Evolutionary conservation across 148 eudicot species (phyloP), one percentile per base, ranked within the genome.

Genomic region (Fagopyrum esculentum): DNA sequence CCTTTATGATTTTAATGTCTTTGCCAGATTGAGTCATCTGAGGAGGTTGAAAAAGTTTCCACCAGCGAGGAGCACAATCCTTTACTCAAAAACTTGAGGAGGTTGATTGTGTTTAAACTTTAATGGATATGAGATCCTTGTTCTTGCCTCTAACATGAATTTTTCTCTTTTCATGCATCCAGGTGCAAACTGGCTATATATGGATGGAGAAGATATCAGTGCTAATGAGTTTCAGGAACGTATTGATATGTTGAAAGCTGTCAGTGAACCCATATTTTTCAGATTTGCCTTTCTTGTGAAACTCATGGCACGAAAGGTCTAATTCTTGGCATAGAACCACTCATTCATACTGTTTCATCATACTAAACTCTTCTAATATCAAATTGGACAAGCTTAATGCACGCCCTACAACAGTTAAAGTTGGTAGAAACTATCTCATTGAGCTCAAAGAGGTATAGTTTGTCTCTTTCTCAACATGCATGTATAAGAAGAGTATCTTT

Each of bases 71-170:
- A 92, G 77, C 86, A 30, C 87, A 89, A 77, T 85, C 98, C 46
- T 92, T 92, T 76, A 76, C 76, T 73, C 84, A 78, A 74, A 92
- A 89, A 80, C 99, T 95, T 74, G 97, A 95, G 69, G 97, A 92
- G 97, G 99, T 87, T 64, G 8, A 12, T 64, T 4, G 46, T 45
- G 40, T 22, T 22, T 22, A 22, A 22, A 22, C 26, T 4, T 64
- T 64, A 19, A 29, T 11, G 29, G 16, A 35, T 40, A 40, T 45
- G 10, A 64, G 17, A 2, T 64, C 40, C 9, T 47, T 46, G 19
- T 43, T 29, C 16, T 0, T 13, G 45, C 60, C 49, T 49, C 70
- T 68, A 60, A 74, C 48, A 46, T 22, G 19, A 47, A 73, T 72
- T 1, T 56, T 44, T 49, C 17, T 22, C 26, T 22, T 22, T 22